A percentile compares a stretch with the other conserved stretches of the same genome.
Evolutionary conservation across 1,139 yeast species (phyloP).

Genomic region (Taphrina communis): DNA sequence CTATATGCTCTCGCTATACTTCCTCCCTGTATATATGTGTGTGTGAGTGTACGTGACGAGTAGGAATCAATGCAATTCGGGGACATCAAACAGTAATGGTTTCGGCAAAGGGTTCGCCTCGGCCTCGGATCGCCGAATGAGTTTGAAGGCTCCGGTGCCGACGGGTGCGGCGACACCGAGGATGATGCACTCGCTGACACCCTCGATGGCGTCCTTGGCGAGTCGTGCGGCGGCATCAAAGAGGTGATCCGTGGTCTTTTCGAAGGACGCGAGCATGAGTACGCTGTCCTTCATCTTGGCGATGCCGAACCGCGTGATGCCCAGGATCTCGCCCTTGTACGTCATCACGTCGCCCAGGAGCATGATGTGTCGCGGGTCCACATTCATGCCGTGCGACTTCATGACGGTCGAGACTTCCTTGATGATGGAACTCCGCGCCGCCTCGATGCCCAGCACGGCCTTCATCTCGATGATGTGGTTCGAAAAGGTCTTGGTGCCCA

Average conservation of each 20-base stretch:
- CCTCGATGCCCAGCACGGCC: slow-evolving; percentile 93
- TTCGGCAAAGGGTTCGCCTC: slow-evolving; percentile 13
- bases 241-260: slow-evolving; percentile 96
- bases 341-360: slow-evolving; percentile 98
- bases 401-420: slow-evolving; percentile 95
- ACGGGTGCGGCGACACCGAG: slow-evolving; percentile 96
- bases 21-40: too few species aligned
- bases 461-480: slow-evolving; percentile 92
- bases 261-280: slow-evolving; percentile 93
- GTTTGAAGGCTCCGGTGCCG: slow-evolving; percentile 95
- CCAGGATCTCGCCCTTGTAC: slow-evolving; percentile 95
- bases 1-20: neutral
- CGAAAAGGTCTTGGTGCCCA: slow-evolving; percentile 84
- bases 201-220: slow-evolving; percentile 95
- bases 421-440: slow-evolving; percentile 91
- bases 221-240: slow-evolving; percentile 98
- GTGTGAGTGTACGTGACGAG: too few species aligned
- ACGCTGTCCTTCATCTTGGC: slow-evolving; percentile 99
- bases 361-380: slow-evolving; percentile 99
- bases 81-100: slow-evolving; percentile 18
- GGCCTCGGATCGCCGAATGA: slow-evolving; percentile 50
- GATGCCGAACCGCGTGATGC: slow-evolving; percentile 96
- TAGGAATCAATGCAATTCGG: slow-evolving; percentile 17
- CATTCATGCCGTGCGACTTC: slow-evolving; percentile 99
- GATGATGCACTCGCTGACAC: slow-evolving; percentile 97